These are phyloP conservation scores for Trichoderma afroharzianum DNA, from an alignment of 2,329 filamentous ascomycete species.

Conservation along the genomic window DNA sequence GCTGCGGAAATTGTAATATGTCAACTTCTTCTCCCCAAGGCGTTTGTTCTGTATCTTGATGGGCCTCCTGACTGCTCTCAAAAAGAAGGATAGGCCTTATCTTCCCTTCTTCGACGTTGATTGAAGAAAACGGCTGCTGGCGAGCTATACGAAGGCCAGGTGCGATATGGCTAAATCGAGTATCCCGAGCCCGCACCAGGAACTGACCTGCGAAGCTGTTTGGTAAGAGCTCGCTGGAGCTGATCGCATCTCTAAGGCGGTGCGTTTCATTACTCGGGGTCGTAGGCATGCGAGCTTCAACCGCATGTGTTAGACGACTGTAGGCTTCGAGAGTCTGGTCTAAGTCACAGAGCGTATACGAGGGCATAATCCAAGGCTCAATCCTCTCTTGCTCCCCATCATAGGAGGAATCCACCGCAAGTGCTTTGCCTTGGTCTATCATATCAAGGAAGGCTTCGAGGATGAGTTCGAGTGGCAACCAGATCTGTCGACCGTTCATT, in stretches of 20 bases:
- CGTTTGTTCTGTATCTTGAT: not conserved
- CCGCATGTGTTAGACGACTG: not conserved
- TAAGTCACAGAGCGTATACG: not conserved
- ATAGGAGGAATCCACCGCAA: constrained; percentile 1
- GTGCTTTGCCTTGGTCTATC: constrained; percentile 9
- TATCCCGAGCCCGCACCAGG: not conserved
- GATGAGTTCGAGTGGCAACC: constrained; percentile 5
- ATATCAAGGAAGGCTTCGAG: constrained; percentile 3
- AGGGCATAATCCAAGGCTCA: constrained; percentile 4
- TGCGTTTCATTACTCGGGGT: not conserved
- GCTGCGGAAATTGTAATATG: not conserved
- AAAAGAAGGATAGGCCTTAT: not conserved
- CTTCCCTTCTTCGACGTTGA: not conserved
- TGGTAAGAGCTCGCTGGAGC: not conserved
- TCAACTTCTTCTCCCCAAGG: constrained; percentile 1
- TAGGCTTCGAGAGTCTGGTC: constrained; percentile 1
- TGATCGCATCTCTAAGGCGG: not conserved
- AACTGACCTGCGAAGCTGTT: constrained; percentile 5
- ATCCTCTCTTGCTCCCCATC: not conserved
- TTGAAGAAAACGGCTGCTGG: constrained; percentile 1
- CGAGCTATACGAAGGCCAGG: constrained; percentile 10
- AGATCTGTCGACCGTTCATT: constrained; percentile 2
- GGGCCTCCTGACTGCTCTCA: constrained; percentile 6
- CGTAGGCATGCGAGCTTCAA: constrained; percentile 8
- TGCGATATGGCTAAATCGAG: not conserved